Conservation (phyloP, 2,329 filamentous ascomycete species). For the Tolypocladium inflatum region DNA sequence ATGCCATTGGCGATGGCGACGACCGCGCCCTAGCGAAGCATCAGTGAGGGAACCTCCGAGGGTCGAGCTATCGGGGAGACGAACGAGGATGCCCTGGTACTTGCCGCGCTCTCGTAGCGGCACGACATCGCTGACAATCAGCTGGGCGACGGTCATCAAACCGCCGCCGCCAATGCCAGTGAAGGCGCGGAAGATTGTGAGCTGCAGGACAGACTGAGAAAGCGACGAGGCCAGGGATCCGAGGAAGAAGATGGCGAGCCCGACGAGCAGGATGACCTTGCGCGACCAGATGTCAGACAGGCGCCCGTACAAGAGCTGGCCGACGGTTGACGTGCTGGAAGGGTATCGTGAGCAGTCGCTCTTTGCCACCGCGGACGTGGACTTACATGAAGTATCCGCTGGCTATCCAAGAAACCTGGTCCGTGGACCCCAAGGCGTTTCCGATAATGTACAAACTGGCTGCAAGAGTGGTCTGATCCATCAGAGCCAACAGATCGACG, state of each 20-base stretch:
- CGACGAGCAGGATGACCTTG: conserved; percentile 27
- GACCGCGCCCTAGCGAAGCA: conserved; percentile 28
- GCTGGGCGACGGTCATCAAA: conserved; percentile 59
- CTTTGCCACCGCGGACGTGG: neutral
- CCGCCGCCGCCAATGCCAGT: conserved; percentile 58
- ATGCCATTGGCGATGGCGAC: conserved; percentile 45
- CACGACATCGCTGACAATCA: conserved; percentile 63
- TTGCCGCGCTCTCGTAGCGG: conserved; percentile 59
- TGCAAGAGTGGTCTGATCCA: conserved; percentile 49
- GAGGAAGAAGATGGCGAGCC: conserved; percentile 30
- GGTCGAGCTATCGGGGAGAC: neutral
- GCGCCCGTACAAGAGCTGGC: conserved; percentile 35
- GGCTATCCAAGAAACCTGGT: conserved; percentile 45
- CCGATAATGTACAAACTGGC: conserved; percentile 45
- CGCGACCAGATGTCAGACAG: conserved; percentile 37
- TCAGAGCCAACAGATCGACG: conserved; percentile 44
- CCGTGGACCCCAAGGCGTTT: conserved; percentile 36
- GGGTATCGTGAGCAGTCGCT: neutral
- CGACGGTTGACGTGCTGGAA: conserved; percentile 32
- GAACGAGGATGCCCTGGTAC: conserved; percentile 54
- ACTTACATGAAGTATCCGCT: conserved; percentile 45
- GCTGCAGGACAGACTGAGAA: conserved; percentile 26
- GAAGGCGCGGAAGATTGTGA: conserved; percentile 30
- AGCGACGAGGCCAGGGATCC: conserved; percentile 34
- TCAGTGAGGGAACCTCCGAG: neutral